Conservation (phyloP, 1,284 basidiomycete species). For the Tremellales sp. region DNA sequence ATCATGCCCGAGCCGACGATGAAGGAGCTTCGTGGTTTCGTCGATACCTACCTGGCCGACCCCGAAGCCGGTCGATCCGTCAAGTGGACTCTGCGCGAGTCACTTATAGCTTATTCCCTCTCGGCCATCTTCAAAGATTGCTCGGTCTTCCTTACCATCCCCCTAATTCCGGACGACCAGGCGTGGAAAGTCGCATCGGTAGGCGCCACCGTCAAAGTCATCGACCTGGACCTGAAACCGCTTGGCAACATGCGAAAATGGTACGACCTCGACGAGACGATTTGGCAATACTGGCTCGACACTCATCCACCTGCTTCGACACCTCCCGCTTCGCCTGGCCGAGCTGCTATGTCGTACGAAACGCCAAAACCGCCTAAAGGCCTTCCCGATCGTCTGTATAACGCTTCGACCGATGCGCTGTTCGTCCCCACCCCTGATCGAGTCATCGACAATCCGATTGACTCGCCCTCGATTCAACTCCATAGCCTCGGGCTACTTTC, state of each 20-base stretch:
- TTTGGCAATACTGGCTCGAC: constrained; percentile 52
- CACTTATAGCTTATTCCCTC: constrained; percentile 68
- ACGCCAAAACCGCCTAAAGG: background rate
- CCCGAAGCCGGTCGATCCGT: constrained; percentile 5
- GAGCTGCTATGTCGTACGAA: too few relatives aligned
- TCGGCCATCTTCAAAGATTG: constrained; percentile 97
- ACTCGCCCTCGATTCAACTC: background rate
- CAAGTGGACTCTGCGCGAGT: constrained; percentile 36
- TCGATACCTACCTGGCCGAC: constrained; percentile 55
- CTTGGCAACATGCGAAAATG: constrained; percentile 65
- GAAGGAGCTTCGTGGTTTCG: constrained; percentile 59
- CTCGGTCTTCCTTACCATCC: constrained; percentile 66
- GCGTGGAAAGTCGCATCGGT: constrained; percentile 12
- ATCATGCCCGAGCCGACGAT: constrained; percentile 53
- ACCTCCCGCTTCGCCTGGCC: too few relatives aligned
- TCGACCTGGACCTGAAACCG: constrained; percentile 83
- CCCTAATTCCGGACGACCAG: constrained; percentile 10
- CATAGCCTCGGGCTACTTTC: too few relatives aligned
- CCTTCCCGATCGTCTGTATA: too few relatives aligned
- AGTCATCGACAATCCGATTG: background rate
- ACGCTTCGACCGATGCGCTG: constrained; percentile 7
- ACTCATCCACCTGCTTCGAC: background rate
- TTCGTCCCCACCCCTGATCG: constrained; percentile 6
- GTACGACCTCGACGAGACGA: constrained; percentile 66
- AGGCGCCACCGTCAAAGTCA: constrained; percentile 57